Percentiles rank a stretch among this genome's conserved stretches.
These are phyloP conservation scores for Russula vinacea DNA, from an alignment of 768 basidiomycete species.

Conservation along the genomic window DNA sequence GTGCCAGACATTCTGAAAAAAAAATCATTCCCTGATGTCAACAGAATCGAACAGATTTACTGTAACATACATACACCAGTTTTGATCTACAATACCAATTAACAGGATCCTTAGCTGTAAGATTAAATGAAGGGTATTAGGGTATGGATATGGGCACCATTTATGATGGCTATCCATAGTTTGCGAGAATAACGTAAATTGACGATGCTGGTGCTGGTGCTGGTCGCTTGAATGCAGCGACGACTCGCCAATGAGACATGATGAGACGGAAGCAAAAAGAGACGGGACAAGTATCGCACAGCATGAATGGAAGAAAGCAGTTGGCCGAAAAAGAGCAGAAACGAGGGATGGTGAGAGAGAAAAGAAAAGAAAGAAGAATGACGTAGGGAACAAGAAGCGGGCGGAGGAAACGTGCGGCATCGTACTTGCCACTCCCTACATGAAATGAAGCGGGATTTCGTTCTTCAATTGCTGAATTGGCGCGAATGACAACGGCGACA, in stretches of 20 bases:
- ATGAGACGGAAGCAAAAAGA: neutral
- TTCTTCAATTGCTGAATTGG: neutral
- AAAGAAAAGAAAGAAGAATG: neutral
- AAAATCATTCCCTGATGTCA: too few species aligned
- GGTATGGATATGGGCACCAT: neutral
- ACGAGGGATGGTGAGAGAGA: too few species aligned
- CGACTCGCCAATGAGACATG: neutral
- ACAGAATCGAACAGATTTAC: too few species aligned
- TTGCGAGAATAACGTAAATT: neutral
- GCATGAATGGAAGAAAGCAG: neutral
- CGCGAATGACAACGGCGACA: neutral
- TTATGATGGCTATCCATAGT: neutral
- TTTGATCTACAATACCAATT: too few species aligned
- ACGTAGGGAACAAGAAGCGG: neutral
- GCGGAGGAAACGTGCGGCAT: neutral
- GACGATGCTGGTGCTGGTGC: neutral
- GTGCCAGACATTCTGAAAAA: too few species aligned
- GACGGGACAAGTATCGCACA: neutral
- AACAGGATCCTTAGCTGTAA: too few species aligned
- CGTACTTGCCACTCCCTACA: too few species aligned
- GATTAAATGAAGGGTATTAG: too few species aligned
- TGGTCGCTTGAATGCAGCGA: neutral
- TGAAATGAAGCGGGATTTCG: conserved; percentile 1
- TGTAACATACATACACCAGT: too few species aligned
- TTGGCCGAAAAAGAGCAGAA: too few species aligned